These are phyloP conservation scores for Boletellus sp. DNA, from an alignment of 1,284 basidiomycete species.

Conservation along the genomic window DNA sequence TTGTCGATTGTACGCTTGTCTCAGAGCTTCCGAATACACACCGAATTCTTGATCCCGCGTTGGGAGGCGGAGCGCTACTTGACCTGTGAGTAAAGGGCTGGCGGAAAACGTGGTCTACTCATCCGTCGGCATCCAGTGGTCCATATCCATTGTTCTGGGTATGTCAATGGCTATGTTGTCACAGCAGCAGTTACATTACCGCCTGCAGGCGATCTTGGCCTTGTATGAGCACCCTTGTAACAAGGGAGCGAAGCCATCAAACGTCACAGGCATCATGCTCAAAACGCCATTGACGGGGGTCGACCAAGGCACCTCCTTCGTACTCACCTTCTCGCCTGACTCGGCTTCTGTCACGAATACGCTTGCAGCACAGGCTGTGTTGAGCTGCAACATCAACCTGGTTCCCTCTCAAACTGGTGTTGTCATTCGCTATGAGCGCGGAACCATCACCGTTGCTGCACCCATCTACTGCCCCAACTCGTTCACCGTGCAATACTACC, in stretches of 20 bases:
- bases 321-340: constrained; percentile 59
- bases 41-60: constrained; percentile 74
- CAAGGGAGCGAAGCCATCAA: constrained; percentile 50
- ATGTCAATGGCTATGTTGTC: constrained; percentile 6
- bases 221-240: constrained; percentile 81
- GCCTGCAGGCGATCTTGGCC: constrained; percentile 59
- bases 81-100: constrained; percentile 58
- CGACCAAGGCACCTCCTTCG: constrained; percentile 75
- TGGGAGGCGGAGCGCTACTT: constrained; percentile 83
- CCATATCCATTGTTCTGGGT: constrained; percentile 85
- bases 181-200: constrained; percentile 8
- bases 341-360: constrained; percentile 34
- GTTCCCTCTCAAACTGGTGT: constrained; percentile 46
- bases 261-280: constrained; percentile 59
- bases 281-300: constrained; percentile 77
- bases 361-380: constrained; percentile 61
- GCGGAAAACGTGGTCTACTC: background rate
- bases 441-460: constrained; percentile 57
- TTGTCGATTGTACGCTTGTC: background rate
- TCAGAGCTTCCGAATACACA: constrained; percentile 65
- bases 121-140: constrained; percentile 44
- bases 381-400: constrained; percentile 61
- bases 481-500: constrained; percentile 62
- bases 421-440: constrained; percentile 64
- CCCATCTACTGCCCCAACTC: constrained; percentile 63